phyloP scores from a whole-genome alignment of 352 stramenopile species.

The Phytophthora quininea region DNA sequence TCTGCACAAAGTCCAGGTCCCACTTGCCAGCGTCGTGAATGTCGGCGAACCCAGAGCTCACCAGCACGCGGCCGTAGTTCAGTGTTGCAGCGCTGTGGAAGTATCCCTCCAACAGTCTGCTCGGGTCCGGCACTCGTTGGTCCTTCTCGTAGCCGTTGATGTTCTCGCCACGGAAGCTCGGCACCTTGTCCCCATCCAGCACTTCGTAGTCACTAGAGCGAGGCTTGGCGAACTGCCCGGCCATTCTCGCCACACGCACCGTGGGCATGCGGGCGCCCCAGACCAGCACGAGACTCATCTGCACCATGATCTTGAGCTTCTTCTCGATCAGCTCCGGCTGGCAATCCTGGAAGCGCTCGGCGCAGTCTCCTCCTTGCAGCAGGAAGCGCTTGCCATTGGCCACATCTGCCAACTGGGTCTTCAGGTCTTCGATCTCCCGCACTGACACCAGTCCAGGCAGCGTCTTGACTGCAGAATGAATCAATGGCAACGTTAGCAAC shows the following conservation, averaged over 20 bases:
- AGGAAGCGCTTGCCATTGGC: conserved; percentile 97
- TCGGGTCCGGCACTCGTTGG: conserved; percentile 93
- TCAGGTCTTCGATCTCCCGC: conserved; percentile 93
- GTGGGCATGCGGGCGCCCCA: conserved; percentile 97
- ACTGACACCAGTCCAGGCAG: conserved; percentile 95
- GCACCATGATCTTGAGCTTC: conserved; percentile 95
- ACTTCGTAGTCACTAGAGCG: conserved; percentile 94
- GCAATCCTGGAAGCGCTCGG: conserved; percentile 96
- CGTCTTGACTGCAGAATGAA: conserved; percentile 65
- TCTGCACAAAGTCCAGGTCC: conserved; percentile 98
- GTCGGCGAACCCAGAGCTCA: conserved; percentile 96
- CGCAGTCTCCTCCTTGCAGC: conserved; percentile 98
- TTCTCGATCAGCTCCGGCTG: conserved; percentile 87
- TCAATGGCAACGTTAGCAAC: conserved; percentile 26
- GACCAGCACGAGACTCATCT: conserved; percentile 98
- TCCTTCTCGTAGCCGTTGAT: conserved; percentile 96
- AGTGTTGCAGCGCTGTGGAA: conserved; percentile 97
- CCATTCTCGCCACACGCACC: conserved; percentile 97
- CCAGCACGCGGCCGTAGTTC: conserved; percentile 97
- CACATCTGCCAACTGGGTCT: conserved; percentile 92
- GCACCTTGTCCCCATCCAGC: conserved; percentile 93
- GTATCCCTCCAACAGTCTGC: conserved; percentile 96
- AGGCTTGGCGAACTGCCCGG: conserved; percentile 99
- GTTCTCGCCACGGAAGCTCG: conserved; percentile 98
- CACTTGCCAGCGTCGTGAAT: conserved; percentile 97